A percentile compares a stretch with the other conserved stretches of the same genome.
phyloP scores from a whole-genome alignment of 305 asterid species.

The Fraxinus paxiana region DNA sequence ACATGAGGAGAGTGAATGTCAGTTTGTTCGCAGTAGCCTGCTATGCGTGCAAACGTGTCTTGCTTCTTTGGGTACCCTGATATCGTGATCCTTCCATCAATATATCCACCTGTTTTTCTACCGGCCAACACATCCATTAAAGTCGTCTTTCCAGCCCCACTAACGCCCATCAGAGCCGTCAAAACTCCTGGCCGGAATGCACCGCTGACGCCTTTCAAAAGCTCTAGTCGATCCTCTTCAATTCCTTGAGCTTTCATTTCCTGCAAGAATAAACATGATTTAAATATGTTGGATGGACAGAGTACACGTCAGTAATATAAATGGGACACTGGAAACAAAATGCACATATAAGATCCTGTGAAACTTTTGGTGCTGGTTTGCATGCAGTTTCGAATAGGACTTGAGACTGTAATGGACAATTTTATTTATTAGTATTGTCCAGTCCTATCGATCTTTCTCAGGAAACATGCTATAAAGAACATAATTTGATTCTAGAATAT shows the following conservation, averaged over 20 bases:
- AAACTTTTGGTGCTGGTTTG: not conserved
- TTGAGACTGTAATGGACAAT: not conserved
- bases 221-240: constrained; percentile 57
- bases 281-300: not conserved
- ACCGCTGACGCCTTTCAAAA: constrained; percentile 84
- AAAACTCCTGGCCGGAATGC: constrained; percentile 90
- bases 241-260: constrained; percentile 75
- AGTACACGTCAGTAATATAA: not conserved
- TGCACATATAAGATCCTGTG: not conserved
- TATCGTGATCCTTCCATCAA: constrained; percentile 60
- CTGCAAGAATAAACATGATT: constrained; percentile 28
- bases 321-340: not conserved
- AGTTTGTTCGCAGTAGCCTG: constrained; percentile 95
- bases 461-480: not conserved
- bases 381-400: not conserved
- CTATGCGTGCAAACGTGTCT: constrained; percentile 85
- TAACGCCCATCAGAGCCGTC: constrained; percentile 89
- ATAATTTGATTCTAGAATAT: not conserved
- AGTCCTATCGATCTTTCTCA: not conserved
- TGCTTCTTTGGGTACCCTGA: constrained; percentile 90
- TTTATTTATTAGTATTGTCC: not conserved
- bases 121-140: constrained; percentile 87
- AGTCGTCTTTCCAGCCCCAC: constrained; percentile 95
- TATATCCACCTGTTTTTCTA: constrained; percentile 84
- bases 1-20: constrained; percentile 94